phyloP scores from a whole-genome alignment of 352 stramenopile genomes.

The Pseudoperonospora humuli region DNA sequence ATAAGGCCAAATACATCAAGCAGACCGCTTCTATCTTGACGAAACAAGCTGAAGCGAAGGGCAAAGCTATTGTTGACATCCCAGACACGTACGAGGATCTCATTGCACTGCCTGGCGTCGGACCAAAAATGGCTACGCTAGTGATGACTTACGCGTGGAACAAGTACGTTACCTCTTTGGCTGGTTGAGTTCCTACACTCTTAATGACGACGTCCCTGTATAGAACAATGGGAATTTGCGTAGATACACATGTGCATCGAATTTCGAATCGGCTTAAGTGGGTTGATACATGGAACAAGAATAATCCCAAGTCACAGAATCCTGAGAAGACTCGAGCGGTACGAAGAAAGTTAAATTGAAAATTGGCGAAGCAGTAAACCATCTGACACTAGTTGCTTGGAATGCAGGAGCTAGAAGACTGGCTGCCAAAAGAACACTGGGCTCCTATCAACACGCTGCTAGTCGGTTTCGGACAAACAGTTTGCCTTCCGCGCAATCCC shows the following conservation, averaged over 20 bases:
- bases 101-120: conserved; percentile 88
- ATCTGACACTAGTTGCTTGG: conserved; percentile 1
- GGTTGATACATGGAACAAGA: conserved; percentile 86
- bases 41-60: conserved; percentile 22
- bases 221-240: conserved; percentile 88
- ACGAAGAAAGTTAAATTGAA: neutral
- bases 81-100: conserved; percentile 86
- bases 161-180: conserved; percentile 35
- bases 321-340: conserved; percentile 89
- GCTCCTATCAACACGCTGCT: conserved; percentile 88
- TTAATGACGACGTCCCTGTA: neutral
- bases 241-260: conserved; percentile 96
- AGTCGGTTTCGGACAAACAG: conserved; percentile 94
- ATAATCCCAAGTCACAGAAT: conserved; percentile 64
- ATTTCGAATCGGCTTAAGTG: conserved; percentile 94
- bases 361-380: neutral
- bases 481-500: conserved; percentile 63
- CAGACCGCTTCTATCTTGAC: conserved; percentile 50
- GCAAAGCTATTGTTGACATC: conserved; percentile 71
- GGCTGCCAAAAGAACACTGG: conserved; percentile 89
- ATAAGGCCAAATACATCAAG: conserved; percentile 95
- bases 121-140: conserved; percentile 96
- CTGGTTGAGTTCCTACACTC: neutral
- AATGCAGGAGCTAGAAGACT: conserved; percentile 87
- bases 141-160: conserved; percentile 90